Percentiles rank a stretch among this genome's conserved stretches.
phyloP scores from a whole-genome alignment of 768 basidiomycete genomes.

The Termitomyces sp. region DNA sequence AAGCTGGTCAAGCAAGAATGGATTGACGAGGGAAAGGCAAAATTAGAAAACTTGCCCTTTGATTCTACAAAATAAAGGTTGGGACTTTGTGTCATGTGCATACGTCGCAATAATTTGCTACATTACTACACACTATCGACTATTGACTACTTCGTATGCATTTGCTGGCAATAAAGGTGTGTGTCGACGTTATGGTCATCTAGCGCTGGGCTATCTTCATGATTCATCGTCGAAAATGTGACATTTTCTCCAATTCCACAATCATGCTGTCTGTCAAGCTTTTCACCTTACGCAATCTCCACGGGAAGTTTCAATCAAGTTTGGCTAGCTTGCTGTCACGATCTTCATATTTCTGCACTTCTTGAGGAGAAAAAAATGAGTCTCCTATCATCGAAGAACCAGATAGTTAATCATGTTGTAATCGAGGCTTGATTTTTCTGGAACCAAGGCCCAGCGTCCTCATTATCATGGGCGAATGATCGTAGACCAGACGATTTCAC shows the following conservation, averaged over 20 bases:
- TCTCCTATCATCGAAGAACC: too few species aligned
- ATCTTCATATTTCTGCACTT: too few species aligned
- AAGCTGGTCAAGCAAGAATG: slow-evolving; percentile 82
- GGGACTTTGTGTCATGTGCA: not conserved
- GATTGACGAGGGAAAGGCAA: slow-evolving; percentile 75
- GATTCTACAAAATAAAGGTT: slow-evolving; percentile 30
- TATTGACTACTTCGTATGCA: not conserved
- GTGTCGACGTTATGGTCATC: too few species aligned
- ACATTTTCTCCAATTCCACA: not conserved
- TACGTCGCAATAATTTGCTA: not conserved
- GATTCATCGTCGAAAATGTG: not conserved
- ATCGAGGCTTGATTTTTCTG: too few species aligned
- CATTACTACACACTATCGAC: not conserved
- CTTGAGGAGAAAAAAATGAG: too few species aligned
- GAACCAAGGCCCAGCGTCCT: too few species aligned
- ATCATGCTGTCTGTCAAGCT: not conserved
- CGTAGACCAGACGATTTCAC: too few species aligned
- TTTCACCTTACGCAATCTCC: too few species aligned
- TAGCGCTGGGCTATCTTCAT: not conserved
- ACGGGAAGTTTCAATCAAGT: too few species aligned
- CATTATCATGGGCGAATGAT: too few species aligned
- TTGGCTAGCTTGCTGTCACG: too few species aligned
- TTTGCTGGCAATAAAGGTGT: not conserved
- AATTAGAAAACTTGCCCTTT: slow-evolving; percentile 36
- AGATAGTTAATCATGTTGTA: too few species aligned